Evolutionary conservation across 305 asterid species (phyloP).

Genomic region (Nicotiana rustica): DNA sequence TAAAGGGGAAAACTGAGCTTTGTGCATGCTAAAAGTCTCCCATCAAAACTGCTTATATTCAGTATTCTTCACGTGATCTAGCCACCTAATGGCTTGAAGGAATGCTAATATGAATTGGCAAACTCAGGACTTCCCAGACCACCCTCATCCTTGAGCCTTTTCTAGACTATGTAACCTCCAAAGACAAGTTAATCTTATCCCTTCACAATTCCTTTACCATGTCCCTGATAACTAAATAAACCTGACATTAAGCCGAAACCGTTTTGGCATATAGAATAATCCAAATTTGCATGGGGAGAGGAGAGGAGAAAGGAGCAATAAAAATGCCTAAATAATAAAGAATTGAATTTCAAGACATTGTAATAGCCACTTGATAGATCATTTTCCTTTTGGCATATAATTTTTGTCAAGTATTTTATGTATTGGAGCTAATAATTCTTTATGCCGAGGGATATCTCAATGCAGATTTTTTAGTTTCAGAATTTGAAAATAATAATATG

Average conservation of each 20-base stretch:
- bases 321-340: neutral
- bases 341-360: constrained; percentile 21
- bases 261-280: neutral
- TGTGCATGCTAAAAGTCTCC: neutral
- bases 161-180: constrained; percentile 11
- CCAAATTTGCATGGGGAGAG: neutral
- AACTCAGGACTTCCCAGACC: neutral
- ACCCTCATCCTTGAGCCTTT: constrained; percentile 9
- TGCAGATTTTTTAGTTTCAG: neutral
- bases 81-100: constrained; percentile 6
- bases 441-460: constrained; percentile 15
- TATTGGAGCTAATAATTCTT: constrained; percentile 5
- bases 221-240: constrained; percentile 26
- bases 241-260: neutral
- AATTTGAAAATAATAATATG: neutral
- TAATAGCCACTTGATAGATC: neutral
- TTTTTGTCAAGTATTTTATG: neutral
- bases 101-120: constrained; percentile 16
- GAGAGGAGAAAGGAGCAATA: neutral
- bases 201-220: constrained; percentile 21
- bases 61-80: neutral
- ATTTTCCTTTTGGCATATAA: neutral
- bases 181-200: constrained; percentile 1
- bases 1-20: neutral
- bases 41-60: constrained; percentile 8